Conservation (phyloP, 305 asterid genomes). For the Fraxinus paxiana region DNA sequence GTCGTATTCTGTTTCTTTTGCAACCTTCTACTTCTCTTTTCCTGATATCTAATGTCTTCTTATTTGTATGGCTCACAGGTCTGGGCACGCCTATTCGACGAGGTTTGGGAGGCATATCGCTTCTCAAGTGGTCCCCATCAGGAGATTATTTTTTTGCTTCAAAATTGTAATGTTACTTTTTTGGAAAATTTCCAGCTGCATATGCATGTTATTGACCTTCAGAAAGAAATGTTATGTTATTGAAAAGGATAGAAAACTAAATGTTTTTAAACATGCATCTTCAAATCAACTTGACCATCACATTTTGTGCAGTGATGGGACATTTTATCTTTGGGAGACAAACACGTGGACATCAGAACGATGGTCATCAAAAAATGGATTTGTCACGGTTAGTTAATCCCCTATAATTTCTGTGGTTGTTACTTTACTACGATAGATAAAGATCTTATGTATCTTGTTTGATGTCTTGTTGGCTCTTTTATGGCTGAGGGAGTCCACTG, state of each 20-base stretch:
- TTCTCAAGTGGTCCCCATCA: slow-evolving; percentile 92
- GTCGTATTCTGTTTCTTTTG: not conserved
- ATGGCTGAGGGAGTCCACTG: slow-evolving; percentile 6
- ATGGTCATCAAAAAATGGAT: slow-evolving; percentile 85
- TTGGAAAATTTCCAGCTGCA: slow-evolving; percentile 10
- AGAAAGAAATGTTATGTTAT: slow-evolving; percentile 19
- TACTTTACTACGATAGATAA: not conserved
- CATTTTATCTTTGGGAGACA: slow-evolving; percentile 98
- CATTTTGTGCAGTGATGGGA: slow-evolving; percentile 68
- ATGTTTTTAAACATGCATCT: not conserved
- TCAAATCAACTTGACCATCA: not conserved
- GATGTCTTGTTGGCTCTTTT: not conserved
- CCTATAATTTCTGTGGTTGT: slow-evolving; percentile 8
- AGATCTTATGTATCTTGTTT: not conserved
- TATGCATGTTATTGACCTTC: slow-evolving; percentile 20
- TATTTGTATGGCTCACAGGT: slow-evolving; percentile 43
- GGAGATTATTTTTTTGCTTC: slow-evolving; percentile 90
- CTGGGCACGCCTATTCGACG: slow-evolving; percentile 86
- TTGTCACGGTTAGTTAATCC: slow-evolving; percentile 71
- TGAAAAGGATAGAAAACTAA: not conserved
- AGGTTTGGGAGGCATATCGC: slow-evolving; percentile 92
- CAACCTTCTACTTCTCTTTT: not conserved
- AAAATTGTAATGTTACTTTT: slow-evolving; percentile 63
- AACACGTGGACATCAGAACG: slow-evolving; percentile 95
- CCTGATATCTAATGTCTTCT: slow-evolving; percentile 6